Evolutionary conservation across 2,329 filamentous ascomycete species (phyloP).

Genomic region (Trichophyton simii): DNA sequence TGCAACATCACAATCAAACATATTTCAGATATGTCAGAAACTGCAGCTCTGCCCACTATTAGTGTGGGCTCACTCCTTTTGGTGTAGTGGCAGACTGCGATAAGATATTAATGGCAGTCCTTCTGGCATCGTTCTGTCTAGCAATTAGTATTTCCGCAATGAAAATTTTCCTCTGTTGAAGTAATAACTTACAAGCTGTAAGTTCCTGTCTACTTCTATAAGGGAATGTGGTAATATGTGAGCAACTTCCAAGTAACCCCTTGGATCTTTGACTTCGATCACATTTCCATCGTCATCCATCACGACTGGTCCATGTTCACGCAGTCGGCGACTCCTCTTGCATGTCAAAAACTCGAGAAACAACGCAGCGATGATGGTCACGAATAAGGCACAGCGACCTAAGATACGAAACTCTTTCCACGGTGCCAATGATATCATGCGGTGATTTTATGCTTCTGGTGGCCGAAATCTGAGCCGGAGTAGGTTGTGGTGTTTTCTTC

Average conservation of each 20-base stretch:
- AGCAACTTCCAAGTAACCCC: constrained; percentile 12
- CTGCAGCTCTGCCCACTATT: too few relatives aligned
- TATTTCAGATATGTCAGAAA: constrained; percentile 16
- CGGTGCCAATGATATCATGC: not conserved
- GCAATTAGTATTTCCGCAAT: not conserved
- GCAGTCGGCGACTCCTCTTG: constrained; percentile 11
- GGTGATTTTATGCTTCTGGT: constrained; percentile 5
- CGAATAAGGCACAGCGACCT: constrained; percentile 11
- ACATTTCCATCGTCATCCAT: constrained; percentile 14
- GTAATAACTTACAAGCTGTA: constrained; percentile 11
- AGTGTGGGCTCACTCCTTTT: too few relatives aligned
- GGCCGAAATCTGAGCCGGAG: constrained; percentile 12
- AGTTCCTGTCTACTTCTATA: constrained; percentile 6
- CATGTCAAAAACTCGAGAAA: constrained; percentile 13
- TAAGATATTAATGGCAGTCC: constrained; percentile 26
- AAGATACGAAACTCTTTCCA: constrained; percentile 10
- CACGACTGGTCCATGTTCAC: constrained; percentile 8
- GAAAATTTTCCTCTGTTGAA: too few relatives aligned
- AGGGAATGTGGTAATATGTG: constrained; percentile 16
- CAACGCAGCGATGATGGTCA: constrained; percentile 15
- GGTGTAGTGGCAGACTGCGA: too few relatives aligned
- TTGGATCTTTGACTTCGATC: constrained; percentile 5
- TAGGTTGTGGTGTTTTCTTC: constrained; percentile 12
- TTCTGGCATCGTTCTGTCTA: constrained; percentile 17
- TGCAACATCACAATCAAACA: constrained; percentile 29